Conservation (phyloP, 2,329 filamentous ascomycete genomes). For the Cryphonectria parasitica region DNA sequence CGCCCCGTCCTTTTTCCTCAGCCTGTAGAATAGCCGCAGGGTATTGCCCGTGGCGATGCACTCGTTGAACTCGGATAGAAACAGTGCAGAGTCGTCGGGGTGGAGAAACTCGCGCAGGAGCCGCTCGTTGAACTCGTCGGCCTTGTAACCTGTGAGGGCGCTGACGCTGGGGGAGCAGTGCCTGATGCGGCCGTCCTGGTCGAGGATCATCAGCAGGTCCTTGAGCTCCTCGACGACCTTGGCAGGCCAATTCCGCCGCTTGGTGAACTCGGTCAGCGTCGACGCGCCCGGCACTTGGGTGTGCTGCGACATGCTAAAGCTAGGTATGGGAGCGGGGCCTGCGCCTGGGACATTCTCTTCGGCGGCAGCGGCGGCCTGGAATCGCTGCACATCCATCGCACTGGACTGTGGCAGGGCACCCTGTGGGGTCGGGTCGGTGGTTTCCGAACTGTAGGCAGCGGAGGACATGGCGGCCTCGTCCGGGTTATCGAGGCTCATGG, state of each 20-base stretch:
- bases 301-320: constrained; percentile 35
- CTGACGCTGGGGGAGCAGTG: constrained; percentile 84
- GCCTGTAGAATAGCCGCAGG: constrained; percentile 83
- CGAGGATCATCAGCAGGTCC: constrained; percentile 86
- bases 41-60: constrained; percentile 80
- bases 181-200: constrained; percentile 79
- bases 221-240: constrained; percentile 87
- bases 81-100: constrained; percentile 80
- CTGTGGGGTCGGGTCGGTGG: constrained; percentile 29
- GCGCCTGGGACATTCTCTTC: constrained; percentile 44
- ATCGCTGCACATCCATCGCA: constrained; percentile 26
- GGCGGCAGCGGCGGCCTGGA: constrained; percentile 29
- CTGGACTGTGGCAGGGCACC: constrained; percentile 27
- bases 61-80: constrained; percentile 87
- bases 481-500: constrained; percentile 48
- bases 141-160: constrained; percentile 73
- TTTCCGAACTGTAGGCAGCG: constrained; percentile 36
- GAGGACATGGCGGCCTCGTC: constrained; percentile 35
- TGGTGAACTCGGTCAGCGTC: constrained; percentile 62
- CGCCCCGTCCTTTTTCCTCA: constrained; percentile 72
- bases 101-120: constrained; percentile 85
- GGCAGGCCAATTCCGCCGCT: constrained; percentile 78
- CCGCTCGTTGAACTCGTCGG: constrained; percentile 71
- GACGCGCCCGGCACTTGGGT: constrained; percentile 42
- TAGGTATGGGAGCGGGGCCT: constrained; percentile 46